A percentile compares a stretch with the other conserved stretches of the same genome.
Evolutionary conservation across 2,329 filamentous ascomycete genomes (phyloP).

Genomic region (Colletotrichum sansevieriae): DNA sequence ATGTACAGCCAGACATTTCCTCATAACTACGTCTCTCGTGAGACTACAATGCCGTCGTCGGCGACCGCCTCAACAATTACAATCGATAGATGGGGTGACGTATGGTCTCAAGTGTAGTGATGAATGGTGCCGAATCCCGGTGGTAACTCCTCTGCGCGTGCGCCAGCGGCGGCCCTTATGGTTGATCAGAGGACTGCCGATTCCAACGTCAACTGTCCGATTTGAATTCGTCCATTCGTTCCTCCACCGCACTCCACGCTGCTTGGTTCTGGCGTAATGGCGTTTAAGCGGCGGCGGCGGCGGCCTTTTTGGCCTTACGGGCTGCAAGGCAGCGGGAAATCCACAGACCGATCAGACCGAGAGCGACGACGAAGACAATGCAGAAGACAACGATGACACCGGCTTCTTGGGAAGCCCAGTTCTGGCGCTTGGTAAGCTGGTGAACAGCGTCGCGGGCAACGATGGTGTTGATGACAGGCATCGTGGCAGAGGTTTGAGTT

Average conservation of each 20-base stretch:
- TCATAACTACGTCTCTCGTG: conserved; percentile 31
- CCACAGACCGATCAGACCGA: conserved; percentile 49
- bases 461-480: conserved; percentile 57
- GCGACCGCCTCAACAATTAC: conserved; percentile 21
- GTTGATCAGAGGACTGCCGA: not conserved
- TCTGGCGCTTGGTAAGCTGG: conserved; percentile 57
- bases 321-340: conserved; percentile 50
- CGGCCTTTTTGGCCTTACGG: conserved; percentile 48
- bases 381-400: conserved; percentile 60
- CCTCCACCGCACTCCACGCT: not conserved
- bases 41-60: conserved; percentile 26
- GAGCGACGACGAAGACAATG: conserved; percentile 57
- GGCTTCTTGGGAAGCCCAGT: conserved; percentile 54
- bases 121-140: conserved; percentile 6
- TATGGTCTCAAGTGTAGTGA: conserved; percentile 12
- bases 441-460: conserved; percentile 54
- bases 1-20: conserved; percentile 29
- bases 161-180: not conserved
- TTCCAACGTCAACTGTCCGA: conserved; percentile 8
- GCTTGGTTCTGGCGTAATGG: not conserved
- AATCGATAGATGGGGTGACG: conserved; percentile 6
- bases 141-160: conserved; percentile 4
- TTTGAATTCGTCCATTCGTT: conserved; percentile 21
- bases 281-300: conserved; percentile 45
- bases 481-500: conserved; percentile 48